Conservation (phyloP, 2,329 filamentous ascomycete genomes). For the Cryphonectria parasitica region DNA sequence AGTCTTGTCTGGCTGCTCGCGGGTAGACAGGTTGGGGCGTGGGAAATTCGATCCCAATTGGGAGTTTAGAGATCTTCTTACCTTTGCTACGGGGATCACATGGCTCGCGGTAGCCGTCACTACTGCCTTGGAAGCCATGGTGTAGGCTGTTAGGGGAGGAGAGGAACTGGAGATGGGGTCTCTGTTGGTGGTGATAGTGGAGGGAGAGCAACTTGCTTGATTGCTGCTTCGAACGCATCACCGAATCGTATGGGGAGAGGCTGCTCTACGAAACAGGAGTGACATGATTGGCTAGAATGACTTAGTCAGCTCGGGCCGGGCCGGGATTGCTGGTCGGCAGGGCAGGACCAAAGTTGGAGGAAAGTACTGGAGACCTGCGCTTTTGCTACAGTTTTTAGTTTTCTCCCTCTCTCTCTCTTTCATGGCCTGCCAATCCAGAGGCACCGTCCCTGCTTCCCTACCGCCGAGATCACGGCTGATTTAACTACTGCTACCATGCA, state of each 20-base stretch:
- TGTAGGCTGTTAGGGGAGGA: slow-evolving; percentile 38
- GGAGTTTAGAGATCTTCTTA: slow-evolving; percentile 42
- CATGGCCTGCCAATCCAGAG: neutral
- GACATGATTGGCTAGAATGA: slow-evolving; percentile 20
- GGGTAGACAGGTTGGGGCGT: slow-evolving; percentile 20
- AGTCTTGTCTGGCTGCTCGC: slow-evolving; percentile 20
- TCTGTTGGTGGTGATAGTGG: slow-evolving; percentile 26
- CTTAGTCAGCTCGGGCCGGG: slow-evolving; percentile 13
- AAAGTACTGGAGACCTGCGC: neutral
- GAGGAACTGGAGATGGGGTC: neutral
- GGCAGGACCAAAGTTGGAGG: neutral
- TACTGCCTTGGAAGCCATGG: slow-evolving; percentile 65
- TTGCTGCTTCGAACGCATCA: slow-evolving; percentile 17
- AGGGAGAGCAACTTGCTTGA: slow-evolving; percentile 24
- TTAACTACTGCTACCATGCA: neutral
- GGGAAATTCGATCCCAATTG: slow-evolving; percentile 3
- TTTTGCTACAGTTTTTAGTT: neutral
- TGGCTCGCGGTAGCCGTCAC: slow-evolving; percentile 59
- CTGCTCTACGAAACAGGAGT: slow-evolving; percentile 11
- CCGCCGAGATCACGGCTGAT: neutral
- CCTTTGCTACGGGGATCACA: slow-evolving; percentile 62
- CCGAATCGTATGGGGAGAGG: slow-evolving; percentile 7
- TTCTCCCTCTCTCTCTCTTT: neutral
- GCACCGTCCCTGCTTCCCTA: neutral
- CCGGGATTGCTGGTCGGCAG: neutral